Evolutionary conservation across 495 filamentous ascomycete genomes (phyloP).

Genomic region (Hypoxylon cercidicola): DNA sequence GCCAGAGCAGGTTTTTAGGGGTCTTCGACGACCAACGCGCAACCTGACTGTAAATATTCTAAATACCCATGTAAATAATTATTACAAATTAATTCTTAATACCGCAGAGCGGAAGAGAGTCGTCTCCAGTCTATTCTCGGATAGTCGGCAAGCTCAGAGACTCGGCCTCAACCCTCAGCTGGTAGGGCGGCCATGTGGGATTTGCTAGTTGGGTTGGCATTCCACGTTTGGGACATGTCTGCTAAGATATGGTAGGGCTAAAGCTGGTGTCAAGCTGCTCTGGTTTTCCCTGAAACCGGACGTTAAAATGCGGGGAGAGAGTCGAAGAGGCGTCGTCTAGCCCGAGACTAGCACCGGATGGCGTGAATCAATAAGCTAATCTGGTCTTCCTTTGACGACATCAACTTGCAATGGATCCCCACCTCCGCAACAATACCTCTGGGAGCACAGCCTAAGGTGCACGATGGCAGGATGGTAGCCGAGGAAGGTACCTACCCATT

Average conservation of each 20-base stretch:
- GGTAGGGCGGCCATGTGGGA: conserved; percentile 1
- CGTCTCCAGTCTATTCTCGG: conserved; percentile 15
- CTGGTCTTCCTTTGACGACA: conserved; percentile 21
- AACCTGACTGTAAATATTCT: background rate
- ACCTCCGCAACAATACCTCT: too few relatives aligned
- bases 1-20: too few relatives aligned
- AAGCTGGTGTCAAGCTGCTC: conserved; percentile 15
- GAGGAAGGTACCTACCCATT: too few relatives aligned
- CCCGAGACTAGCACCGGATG: conserved; percentile 4
- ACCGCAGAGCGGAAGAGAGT: conserved; percentile 1
- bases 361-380: conserved; percentile 18
- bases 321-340: background rate
- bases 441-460: too few relatives aligned
- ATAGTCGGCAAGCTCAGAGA: conserved; percentile 14
- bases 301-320: conserved; percentile 23
- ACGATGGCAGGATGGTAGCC: too few relatives aligned
- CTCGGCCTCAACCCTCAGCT: conserved; percentile 23
- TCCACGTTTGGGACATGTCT: conserved; percentile 12
- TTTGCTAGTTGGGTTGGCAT: background rate
- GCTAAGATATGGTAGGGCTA: background rate
- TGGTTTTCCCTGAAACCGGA: conserved; percentile 19
- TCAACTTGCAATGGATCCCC: background rate
- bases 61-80: background rate
- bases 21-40: too few relatives aligned
- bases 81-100: background rate